Conservation (phyloP, 257 asterid species). For the Scutellaria minor region DNA sequence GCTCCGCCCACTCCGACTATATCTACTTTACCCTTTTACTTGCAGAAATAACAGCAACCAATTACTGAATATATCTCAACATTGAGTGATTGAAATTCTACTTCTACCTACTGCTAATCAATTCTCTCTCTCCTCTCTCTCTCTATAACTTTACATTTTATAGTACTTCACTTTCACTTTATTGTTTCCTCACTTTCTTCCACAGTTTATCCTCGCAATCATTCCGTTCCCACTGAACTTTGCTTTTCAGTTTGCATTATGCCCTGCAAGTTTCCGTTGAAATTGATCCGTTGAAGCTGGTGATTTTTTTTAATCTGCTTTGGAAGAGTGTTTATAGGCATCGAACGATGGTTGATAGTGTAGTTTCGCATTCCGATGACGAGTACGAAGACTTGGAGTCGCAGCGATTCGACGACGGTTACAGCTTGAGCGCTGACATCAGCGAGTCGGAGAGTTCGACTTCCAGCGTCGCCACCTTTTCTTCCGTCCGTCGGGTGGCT, state of each 20-base stretch:
- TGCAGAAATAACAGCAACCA: slow-evolving; percentile 13
- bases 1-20: slow-evolving; percentile 38
- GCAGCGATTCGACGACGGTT: slow-evolving; percentile 57
- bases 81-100: not conserved
- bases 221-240: slow-evolving; percentile 32
- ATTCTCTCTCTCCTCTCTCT: slow-evolving; percentile 12
- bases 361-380: slow-evolving; percentile 49
- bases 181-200: slow-evolving; percentile 30
- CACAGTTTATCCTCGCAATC: slow-evolving; percentile 35
- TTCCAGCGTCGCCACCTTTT: slow-evolving; percentile 59
- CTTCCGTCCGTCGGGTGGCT: slow-evolving; percentile 46
- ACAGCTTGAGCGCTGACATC: slow-evolving; percentile 86
- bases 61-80: slow-evolving; percentile 2
- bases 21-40: slow-evolving; percentile 26
- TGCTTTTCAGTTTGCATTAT: slow-evolving; percentile 33
- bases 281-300: slow-evolving; percentile 49
- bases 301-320: slow-evolving; percentile 1
- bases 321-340: not conserved
- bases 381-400: slow-evolving; percentile 57
- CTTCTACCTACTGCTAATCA: slow-evolving; percentile 31
- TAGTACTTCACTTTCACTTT: slow-evolving; percentile 40
- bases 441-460: slow-evolving; percentile 89
- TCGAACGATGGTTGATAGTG: slow-evolving; percentile 41
- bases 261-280: slow-evolving; percentile 34
- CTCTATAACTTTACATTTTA: slow-evolving; percentile 32